Conservation (phyloP, 148 eudicot species). For the Vaccinium vitisidaea region DNA sequence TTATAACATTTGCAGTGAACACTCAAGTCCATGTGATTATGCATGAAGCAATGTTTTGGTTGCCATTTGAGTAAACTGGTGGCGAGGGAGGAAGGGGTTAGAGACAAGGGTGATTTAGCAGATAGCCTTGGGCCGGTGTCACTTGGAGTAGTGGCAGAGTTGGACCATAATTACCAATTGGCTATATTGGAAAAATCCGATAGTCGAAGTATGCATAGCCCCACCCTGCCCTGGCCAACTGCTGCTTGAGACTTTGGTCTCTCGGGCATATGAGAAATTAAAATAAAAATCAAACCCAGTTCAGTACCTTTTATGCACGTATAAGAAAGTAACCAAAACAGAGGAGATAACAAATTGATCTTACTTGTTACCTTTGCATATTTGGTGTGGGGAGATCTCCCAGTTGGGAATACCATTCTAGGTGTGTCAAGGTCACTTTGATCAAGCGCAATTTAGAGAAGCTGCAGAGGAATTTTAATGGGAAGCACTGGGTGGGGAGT, state of each 20-base stretch:
- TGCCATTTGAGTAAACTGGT: not conserved
- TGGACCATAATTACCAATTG: not conserved
- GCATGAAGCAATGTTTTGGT: not conserved
- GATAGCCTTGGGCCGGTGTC: not conserved
- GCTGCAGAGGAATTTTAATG: not conserved
- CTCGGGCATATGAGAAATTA: slow-evolving; percentile 20
- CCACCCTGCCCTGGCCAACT: not conserved
- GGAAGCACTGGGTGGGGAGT: not conserved
- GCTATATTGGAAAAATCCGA: not conserved
- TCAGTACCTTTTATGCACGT: slow-evolving; percentile 9
- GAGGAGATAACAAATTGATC: not conserved
- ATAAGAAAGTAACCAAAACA: not conserved
- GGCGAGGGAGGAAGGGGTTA: not conserved
- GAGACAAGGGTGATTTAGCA: not conserved
- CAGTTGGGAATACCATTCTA: not conserved
- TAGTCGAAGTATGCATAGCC: not conserved
- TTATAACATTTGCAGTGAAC: not conserved
- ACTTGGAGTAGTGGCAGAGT: not conserved
- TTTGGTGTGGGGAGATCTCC: not conserved
- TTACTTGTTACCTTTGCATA: slow-evolving; percentile 1
- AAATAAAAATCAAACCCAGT: slow-evolving; percentile 24
- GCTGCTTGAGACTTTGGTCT: slow-evolving; percentile 28
- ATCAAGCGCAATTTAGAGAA: not conserved
- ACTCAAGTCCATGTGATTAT: not conserved
- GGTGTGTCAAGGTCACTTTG: not conserved